A percentile compares a stretch with the other conserved stretches of the same genome.
phyloP scores from a whole-genome alignment of 2,329 filamentous ascomycete genomes.

The Colletotrichum higginsianum region DNA sequence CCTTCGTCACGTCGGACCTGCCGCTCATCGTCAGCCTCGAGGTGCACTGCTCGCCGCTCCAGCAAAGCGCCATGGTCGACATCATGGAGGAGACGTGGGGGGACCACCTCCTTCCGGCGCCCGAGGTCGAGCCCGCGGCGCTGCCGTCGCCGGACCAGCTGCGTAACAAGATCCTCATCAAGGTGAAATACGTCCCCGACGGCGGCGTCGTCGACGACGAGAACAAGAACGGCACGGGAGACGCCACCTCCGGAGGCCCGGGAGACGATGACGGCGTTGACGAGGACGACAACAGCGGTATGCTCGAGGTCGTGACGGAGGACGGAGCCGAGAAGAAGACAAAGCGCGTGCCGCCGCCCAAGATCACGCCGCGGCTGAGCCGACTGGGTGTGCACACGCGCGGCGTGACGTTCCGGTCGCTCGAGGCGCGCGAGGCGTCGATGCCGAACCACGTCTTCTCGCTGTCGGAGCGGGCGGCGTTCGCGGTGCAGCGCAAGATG shows the following conservation, averaged over 20 bases:
- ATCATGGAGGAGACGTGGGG: conserved; percentile 91
- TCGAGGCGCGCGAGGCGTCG: conserved; percentile 78
- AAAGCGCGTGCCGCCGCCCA: conserved; percentile 61
- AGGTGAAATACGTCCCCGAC: conserved; percentile 77
- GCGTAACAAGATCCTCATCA: conserved; percentile 84
- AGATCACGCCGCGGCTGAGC: conserved; percentile 82
- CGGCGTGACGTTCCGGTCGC: conserved; percentile 85
- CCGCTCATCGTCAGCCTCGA: conserved; percentile 95
- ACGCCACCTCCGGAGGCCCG: conserved; percentile 51
- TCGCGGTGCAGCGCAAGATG: conserved; percentile 69
- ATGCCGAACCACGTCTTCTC: conserved; percentile 81
- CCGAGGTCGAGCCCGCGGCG: conserved; percentile 60
- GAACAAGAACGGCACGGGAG: conserved; percentile 49
- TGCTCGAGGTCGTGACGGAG: conserved; percentile 47
- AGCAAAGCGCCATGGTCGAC: conserved; percentile 91
- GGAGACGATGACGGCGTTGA: conserved; percentile 48
- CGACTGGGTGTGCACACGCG: conserved; percentile 86
- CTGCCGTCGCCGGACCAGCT: conserved; percentile 80
- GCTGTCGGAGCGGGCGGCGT: conserved; percentile 74
- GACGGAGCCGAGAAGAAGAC: conserved; percentile 55
- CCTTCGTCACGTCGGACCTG: conserved; percentile 81
- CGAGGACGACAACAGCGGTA: neutral
- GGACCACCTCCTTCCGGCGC: conserved; percentile 75
- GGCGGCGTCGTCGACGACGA: too few relatives aligned
- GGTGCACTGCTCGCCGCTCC: conserved; percentile 84